Evolutionary conservation across 2,329 filamentous ascomycete genomes (phyloP).

Genomic region (Trichoderma sp.): DNA sequence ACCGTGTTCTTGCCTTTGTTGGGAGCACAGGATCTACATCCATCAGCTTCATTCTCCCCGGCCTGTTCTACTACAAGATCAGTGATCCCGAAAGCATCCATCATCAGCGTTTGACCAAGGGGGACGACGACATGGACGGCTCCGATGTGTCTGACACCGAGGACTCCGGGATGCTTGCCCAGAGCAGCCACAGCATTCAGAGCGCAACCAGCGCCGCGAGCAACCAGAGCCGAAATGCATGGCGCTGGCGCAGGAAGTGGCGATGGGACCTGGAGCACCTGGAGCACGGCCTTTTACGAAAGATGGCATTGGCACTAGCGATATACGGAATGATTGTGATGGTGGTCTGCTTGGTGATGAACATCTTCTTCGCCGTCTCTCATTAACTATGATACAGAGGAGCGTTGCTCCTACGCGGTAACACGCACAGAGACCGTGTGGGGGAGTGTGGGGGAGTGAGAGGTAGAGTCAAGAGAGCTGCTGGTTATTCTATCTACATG

Average conservation of each 20-base stretch:
- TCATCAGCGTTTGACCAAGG: constrained; percentile 85
- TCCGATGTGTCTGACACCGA: constrained; percentile 54
- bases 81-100: constrained; percentile 83
- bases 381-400: constrained; percentile 50
- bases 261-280: constrained; percentile 65
- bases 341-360: constrained; percentile 82
- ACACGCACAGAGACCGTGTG: not conserved
- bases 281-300: constrained; percentile 67
- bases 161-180: constrained; percentile 48
- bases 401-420: not conserved
- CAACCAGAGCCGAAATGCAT: constrained; percentile 40
- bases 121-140: constrained; percentile 82
- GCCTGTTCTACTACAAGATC: constrained; percentile 98
- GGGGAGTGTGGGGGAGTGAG: not conserved
- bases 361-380: constrained; percentile 73
- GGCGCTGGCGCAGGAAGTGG: constrained; percentile 60
- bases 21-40: constrained; percentile 92
- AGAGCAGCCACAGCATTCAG: constrained; percentile 50
- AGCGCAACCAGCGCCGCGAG: constrained; percentile 46
- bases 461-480: not conserved
- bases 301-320: constrained; percentile 72
- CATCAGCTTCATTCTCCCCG: constrained; percentile 95
- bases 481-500: not conserved
- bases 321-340: constrained; percentile 87
- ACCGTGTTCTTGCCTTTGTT: constrained; percentile 91